Conservation (phyloP, 345 rosid genomes). For the Citrus inodora region DNA sequence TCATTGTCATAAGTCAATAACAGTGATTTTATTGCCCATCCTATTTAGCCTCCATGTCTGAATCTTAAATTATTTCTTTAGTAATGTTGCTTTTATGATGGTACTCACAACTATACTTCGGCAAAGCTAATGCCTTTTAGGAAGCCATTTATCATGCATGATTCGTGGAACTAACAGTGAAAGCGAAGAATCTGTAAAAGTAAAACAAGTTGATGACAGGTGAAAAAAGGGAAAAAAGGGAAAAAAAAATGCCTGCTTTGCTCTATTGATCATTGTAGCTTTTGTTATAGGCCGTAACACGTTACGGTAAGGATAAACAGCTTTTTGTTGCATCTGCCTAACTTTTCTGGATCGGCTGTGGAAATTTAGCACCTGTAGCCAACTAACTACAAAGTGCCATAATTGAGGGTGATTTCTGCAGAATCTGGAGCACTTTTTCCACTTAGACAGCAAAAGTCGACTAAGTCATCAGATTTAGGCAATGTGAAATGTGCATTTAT, state of each 20-base stretch:
- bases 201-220: neutral
- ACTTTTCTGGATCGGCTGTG: neutral
- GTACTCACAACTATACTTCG: neutral
- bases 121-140: neutral
- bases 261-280: neutral
- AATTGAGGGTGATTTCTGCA: slow-evolving; percentile 4
- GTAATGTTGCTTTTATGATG: neutral
- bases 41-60: neutral
- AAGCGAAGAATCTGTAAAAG: too few relatives aligned
- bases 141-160: neutral
- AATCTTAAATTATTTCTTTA: neutral
- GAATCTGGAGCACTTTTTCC: slow-evolving; percentile 7
- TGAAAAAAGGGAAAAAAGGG: neutral
- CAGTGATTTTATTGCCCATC: neutral
- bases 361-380: neutral
- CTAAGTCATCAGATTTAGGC: neutral
- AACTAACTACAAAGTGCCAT: neutral
- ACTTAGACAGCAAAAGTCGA: slow-evolving; percentile 5
- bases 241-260: neutral
- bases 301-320: neutral
- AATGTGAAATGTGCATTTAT: neutral
- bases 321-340: neutral
- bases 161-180: neutral
- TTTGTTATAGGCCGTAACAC: neutral
- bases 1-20: neutral